These are phyloP conservation scores for Cairneyella variabilis DNA, from an alignment of 495 filamentous ascomycete species.

Conservation along the genomic window DNA sequence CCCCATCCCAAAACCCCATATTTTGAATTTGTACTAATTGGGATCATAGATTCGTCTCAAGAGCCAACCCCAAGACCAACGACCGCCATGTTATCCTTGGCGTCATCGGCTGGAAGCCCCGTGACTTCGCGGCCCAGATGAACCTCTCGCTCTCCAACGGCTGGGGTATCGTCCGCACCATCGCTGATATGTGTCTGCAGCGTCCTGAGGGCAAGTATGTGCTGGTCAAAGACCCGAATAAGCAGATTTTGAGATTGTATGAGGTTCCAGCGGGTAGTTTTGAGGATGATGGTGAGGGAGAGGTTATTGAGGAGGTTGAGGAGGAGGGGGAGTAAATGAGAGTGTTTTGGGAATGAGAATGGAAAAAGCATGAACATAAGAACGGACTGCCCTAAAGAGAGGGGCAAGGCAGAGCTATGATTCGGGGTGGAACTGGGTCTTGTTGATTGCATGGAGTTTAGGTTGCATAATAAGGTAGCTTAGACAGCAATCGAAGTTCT, in stretches of 20 bases:
- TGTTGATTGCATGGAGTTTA: too few species aligned
- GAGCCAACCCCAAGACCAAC: slow-evolving; percentile 82
- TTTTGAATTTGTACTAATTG: slow-evolving; percentile 23
- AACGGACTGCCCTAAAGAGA: too few species aligned
- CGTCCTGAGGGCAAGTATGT: slow-evolving; percentile 70
- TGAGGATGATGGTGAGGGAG: slow-evolving; percentile 57
- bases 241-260: slow-evolving; percentile 87
- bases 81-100: slow-evolving; percentile 92
- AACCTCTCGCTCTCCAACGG: slow-evolving; percentile 93
- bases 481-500: too few species aligned
- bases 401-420: too few species aligned
- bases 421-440: too few species aligned
- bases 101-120: slow-evolving; percentile 93
- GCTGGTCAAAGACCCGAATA: slow-evolving; percentile 88
- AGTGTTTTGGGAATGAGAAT: too few species aligned
- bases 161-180: slow-evolving; percentile 98
- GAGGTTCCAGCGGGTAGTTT: slow-evolving; percentile 84
- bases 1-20: background rate
- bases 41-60: slow-evolving; percentile 90
- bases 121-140: slow-evolving; percentile 97
- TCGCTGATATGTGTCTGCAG: slow-evolving; percentile 83
- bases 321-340: slow-evolving; percentile 22
- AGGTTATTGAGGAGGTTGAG: slow-evolving; percentile 22
- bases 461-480: too few species aligned
- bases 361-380: too few species aligned